These are phyloP conservation scores for Fulvia fulva DNA, from an alignment of 2,329 filamentous ascomycete species.

Conservation along the genomic window DNA sequence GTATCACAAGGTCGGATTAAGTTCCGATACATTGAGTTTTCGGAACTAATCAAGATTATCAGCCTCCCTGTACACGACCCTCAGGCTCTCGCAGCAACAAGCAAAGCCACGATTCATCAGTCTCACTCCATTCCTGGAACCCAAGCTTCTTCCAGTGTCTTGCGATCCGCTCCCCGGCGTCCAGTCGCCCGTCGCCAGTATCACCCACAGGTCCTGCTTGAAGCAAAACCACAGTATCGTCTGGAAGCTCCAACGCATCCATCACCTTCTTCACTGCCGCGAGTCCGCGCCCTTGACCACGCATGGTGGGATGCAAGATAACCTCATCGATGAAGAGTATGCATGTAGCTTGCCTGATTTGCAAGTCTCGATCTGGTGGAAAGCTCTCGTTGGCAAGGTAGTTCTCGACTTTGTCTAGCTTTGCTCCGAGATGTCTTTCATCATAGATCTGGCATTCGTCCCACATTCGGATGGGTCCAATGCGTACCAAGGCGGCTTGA, in stretches of 20 bases:
- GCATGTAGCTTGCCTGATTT: constrained; percentile 5
- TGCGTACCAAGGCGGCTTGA: constrained; percentile 1
- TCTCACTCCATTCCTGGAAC: constrained; percentile 21
- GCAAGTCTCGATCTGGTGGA: background rate
- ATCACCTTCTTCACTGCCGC: constrained; percentile 9
- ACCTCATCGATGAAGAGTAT: constrained; percentile 16
- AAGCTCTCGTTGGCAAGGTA: constrained; percentile 20
- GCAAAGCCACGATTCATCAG: constrained; percentile 21
- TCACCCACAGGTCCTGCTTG: constrained; percentile 14
- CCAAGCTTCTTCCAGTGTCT: constrained; percentile 19
- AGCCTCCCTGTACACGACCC: background rate
- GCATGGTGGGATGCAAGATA: constrained; percentile 1
- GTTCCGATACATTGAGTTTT: too few relatives aligned
- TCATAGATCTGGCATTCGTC: constrained; percentile 17
- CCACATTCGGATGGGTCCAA: constrained; percentile 10
- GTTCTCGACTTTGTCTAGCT: constrained; percentile 21
- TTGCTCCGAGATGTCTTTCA: constrained; percentile 6
- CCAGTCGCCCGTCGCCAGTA: background rate
- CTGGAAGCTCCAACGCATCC: background rate
- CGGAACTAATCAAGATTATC: too few relatives aligned
- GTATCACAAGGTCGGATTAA: too few relatives aligned
- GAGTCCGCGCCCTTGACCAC: constrained; percentile 11
- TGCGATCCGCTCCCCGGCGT: constrained; percentile 17
- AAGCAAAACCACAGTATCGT: constrained; percentile 13
- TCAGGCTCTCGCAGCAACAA: constrained; percentile 6